phyloP scores from a whole-genome alignment of 2,329 filamentous ascomycete genomes.

The Talaromyces sp. region DNA sequence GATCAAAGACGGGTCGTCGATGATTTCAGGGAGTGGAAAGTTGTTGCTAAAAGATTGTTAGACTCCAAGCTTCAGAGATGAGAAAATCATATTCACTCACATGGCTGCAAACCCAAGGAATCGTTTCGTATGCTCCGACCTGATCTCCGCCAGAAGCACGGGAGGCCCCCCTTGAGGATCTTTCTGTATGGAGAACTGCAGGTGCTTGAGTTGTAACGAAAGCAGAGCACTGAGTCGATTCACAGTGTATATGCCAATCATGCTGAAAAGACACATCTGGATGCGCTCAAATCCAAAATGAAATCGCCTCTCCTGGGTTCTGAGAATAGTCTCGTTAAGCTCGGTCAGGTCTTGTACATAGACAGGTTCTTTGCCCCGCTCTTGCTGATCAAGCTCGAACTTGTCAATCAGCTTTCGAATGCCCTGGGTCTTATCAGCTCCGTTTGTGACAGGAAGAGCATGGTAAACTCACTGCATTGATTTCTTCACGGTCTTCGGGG shows the following conservation, averaged over 20 bases:
- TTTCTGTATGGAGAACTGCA: conserved; percentile 16
- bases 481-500: conserved; percentile 15
- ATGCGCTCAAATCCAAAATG: conserved; percentile 20
- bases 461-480: conserved; percentile 13
- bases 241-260: conserved; percentile 18
- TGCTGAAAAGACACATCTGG: conserved; percentile 19
- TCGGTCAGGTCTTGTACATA: conserved; percentile 20
- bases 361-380: conserved; percentile 10
- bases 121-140: conserved; percentile 9
- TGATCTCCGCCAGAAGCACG: conserved; percentile 17
- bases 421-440: conserved; percentile 13
- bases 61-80: background rate
- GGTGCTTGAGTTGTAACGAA: conserved; percentile 16
- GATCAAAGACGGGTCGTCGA: conserved; percentile 12
- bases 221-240: conserved; percentile 15
- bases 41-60: conserved; percentile 12
- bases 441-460: background rate
- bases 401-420: conserved; percentile 20
- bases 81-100: background rate
- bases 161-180: conserved; percentile 16
- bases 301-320: conserved; percentile 21
- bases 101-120: conserved; percentile 15
- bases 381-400: conserved; percentile 10
- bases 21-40: conserved; percentile 16
- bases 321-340: conserved; percentile 19